Evolutionary conservation across 768 basidiomycete genomes (phyloP).

Genomic region (Fomitopsis serialis): DNA sequence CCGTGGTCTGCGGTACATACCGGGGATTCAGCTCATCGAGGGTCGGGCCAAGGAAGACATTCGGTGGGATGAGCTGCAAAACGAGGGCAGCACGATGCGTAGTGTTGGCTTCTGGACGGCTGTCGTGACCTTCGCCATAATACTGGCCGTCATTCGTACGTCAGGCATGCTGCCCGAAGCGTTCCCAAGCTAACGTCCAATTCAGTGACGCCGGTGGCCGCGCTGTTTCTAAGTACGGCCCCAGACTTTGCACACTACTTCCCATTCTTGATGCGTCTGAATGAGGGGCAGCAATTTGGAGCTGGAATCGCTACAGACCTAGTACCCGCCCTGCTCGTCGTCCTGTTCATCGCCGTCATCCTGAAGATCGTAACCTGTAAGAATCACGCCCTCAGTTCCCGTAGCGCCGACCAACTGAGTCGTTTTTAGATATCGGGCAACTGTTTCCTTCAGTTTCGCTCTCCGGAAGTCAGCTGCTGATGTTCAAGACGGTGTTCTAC

Average conservation of each 20-base stretch:
- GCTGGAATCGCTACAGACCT: constrained; percentile 64
- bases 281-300: constrained; percentile 42
- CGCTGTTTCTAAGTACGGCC: constrained; percentile 60
- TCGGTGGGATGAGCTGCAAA: constrained; percentile 72
- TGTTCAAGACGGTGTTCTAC: constrained; percentile 62
- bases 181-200: background rate
- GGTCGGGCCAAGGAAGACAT: constrained; percentile 82
- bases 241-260: constrained; percentile 72
- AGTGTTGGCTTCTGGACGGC: constrained; percentile 52
- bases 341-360: constrained; percentile 53
- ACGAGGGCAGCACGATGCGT: constrained; percentile 43
- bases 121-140: constrained; percentile 40
- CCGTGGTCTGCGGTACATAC: constrained; percentile 56
- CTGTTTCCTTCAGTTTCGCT: constrained; percentile 57
- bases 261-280: constrained; percentile 53
- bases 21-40: constrained; percentile 64
- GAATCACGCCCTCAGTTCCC: constrained; percentile 22
- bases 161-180: constrained; percentile 11
- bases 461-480: constrained; percentile 52
- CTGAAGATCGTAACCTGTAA: constrained; percentile 51
- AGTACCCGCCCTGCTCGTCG: constrained; percentile 58
- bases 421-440: constrained; percentile 40
- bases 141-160: constrained; percentile 60
- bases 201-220: constrained; percentile 66
- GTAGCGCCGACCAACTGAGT: background rate